Percentiles rank a stretch among this genome's conserved stretches.
Evolutionary conservation across 2,329 filamentous ascomycete species (phyloP).

Genomic region (Elsinoe perseae): DNA sequence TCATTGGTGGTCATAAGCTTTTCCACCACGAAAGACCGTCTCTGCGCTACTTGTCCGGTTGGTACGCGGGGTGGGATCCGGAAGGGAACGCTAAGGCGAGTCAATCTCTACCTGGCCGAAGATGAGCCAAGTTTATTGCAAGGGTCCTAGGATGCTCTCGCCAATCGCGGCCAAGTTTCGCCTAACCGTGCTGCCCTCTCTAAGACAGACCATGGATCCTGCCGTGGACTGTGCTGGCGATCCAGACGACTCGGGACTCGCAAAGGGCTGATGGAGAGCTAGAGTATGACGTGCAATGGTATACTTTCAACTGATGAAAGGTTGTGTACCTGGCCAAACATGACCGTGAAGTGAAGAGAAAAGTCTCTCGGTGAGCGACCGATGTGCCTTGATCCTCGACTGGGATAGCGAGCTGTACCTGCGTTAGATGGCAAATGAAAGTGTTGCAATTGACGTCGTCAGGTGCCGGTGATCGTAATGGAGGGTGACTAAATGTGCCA

Average conservation of each 20-base stretch:
- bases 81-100: background rate
- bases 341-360: background rate
- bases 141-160: conserved; percentile 1
- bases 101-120: conserved; percentile 9
- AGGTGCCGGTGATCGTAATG: conserved; percentile 5
- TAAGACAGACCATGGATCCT: background rate
- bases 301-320: background rate
- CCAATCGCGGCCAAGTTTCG: conserved; percentile 1
- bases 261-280: conserved; percentile 2
- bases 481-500: conserved; percentile 3
- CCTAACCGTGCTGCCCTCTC: background rate
- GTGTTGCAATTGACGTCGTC: conserved; percentile 10
- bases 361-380: background rate
- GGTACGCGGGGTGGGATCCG: conserved; percentile 10
- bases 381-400: conserved; percentile 3
- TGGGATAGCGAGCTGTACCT: conserved; percentile 9
- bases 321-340: background rate
- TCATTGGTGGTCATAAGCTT: background rate
- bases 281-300: background rate
- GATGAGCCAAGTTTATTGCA: background rate
- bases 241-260: conserved; percentile 10
- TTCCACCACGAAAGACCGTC: background rate
- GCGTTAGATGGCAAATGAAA: conserved; percentile 7
- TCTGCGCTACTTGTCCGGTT: background rate
- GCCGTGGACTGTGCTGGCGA: conserved; percentile 11